phyloP scores from a whole-genome alignment of 495 filamentous ascomycete species.

The Trichoderma parareesei region DNA sequence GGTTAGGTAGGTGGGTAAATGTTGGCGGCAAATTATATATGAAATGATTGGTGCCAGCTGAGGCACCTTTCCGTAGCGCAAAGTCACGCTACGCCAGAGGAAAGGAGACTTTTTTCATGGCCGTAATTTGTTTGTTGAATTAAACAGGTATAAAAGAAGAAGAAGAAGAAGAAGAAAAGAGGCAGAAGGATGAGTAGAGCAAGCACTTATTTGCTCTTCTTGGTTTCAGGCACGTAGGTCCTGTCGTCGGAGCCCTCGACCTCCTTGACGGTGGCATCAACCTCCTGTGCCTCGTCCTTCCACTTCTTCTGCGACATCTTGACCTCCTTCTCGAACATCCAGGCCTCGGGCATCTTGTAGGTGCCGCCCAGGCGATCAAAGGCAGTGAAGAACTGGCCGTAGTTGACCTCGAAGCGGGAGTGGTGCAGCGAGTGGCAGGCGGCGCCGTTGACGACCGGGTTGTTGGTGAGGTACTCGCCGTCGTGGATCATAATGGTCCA shows the following conservation, averaged over 20 bases:
- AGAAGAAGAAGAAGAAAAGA: background rate
- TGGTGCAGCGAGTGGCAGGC: constrained; percentile 82
- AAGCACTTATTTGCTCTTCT: constrained; percentile 26
- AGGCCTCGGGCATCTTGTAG: constrained; percentile 81
- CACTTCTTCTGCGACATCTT: constrained; percentile 82
- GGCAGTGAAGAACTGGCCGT: constrained; percentile 90
- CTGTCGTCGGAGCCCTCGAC: constrained; percentile 88
- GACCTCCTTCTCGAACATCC: constrained; percentile 76
- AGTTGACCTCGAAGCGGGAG: constrained; percentile 98
- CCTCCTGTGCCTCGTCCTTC: constrained; percentile 73
- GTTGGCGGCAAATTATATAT: background rate
- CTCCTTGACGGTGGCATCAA: constrained; percentile 74
- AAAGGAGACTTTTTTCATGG: background rate
- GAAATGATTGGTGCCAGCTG: background rate
- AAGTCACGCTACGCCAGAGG: background rate
- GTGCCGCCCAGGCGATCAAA: constrained; percentile 89
- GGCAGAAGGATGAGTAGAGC: too few species aligned
- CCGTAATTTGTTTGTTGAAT: background rate
- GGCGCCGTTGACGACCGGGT: constrained; percentile 83
- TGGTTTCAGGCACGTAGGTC: constrained; percentile 51
- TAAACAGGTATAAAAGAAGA: background rate
- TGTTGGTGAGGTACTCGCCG: constrained; percentile 88
- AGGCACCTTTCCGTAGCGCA: background rate
- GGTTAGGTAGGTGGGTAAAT: background rate
- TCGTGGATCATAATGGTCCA: constrained; percentile 99